Conservation (phyloP, 345 rosid species). For the Ceriops decandra region DNA sequence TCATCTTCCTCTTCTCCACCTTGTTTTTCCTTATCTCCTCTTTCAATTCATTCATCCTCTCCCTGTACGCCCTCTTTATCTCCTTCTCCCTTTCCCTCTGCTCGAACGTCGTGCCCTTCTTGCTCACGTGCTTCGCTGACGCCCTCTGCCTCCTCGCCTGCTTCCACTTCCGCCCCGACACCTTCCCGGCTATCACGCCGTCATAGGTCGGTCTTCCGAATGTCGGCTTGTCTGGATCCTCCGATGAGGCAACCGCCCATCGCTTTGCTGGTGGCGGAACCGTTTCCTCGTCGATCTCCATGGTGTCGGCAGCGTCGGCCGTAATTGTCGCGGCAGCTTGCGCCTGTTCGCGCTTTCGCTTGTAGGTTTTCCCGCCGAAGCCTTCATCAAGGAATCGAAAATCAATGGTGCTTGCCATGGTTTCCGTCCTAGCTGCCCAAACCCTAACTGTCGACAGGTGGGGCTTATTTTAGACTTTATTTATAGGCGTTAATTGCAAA, state of each 20-base stretch:
- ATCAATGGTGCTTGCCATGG: conserved; percentile 89
- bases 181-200: conserved; percentile 92
- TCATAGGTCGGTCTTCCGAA: conserved; percentile 69
- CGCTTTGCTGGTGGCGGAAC: conserved; percentile 64
- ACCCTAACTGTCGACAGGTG: conserved; percentile 7
- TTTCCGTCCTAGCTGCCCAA: neutral
- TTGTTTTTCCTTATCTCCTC: conserved; percentile 78
- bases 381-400: conserved; percentile 86
- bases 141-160: conserved; percentile 59
- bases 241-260: conserved; percentile 61
- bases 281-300: conserved; percentile 54
- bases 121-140: conserved; percentile 63
- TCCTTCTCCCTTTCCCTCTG: conserved; percentile 66
- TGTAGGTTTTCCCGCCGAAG: conserved; percentile 90
- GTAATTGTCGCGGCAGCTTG: conserved; percentile 9
- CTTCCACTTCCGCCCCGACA: conserved; percentile 85
- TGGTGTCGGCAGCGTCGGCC: conserved; percentile 30
- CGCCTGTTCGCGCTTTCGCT: conserved; percentile 61
- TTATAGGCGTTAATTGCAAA: neutral
- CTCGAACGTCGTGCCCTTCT: conserved; percentile 48
- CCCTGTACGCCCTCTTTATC: conserved; percentile 73
- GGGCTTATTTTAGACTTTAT: neutral
- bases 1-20: conserved; percentile 76
- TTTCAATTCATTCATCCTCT: conserved; percentile 70
- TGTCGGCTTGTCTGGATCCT: conserved; percentile 63